Percentiles rank a stretch among this genome's conserved stretches.
Evolutionary conservation across 768 basidiomycete genomes (phyloP).

Genomic region (Leccinum barrowsii): DNA sequence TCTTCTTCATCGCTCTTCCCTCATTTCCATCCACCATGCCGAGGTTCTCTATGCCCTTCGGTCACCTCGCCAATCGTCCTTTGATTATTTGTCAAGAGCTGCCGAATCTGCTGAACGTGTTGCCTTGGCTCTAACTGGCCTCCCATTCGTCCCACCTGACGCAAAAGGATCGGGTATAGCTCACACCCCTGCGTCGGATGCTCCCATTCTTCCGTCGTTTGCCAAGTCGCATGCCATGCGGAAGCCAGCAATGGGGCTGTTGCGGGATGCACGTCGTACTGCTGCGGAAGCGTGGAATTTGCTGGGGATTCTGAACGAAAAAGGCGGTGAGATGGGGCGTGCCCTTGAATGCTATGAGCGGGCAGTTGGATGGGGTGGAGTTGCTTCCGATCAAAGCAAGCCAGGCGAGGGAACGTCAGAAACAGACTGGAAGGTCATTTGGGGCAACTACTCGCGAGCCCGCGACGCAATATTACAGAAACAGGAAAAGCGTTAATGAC

Average conservation of each 20-base stretch:
- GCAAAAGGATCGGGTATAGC: slow-evolving; percentile 33
- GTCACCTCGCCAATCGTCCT: slow-evolving; percentile 41
- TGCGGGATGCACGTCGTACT: slow-evolving; percentile 67
- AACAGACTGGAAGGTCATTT: slow-evolving; percentile 58
- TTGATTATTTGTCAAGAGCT: slow-evolving; percentile 56
- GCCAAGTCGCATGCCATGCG: slow-evolving; percentile 47
- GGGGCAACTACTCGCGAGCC: slow-evolving; percentile 56
- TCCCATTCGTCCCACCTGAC: slow-evolving; percentile 34
- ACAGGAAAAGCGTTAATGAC: slow-evolving; percentile 3
- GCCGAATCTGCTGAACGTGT: slow-evolving; percentile 69
- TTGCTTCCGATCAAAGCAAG: slow-evolving; percentile 34
- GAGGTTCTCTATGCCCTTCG: slow-evolving; percentile 60
- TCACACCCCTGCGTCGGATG: slow-evolving; percentile 37
- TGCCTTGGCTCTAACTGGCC: slow-evolving; percentile 48
- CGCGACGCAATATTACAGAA: slow-evolving; percentile 27
- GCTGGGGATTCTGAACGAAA: slow-evolving; percentile 63
- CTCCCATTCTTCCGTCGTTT: slow-evolving; percentile 43
- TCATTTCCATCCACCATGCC: slow-evolving; percentile 68
- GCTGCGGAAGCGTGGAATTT: slow-evolving; percentile 76
- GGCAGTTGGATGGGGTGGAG: slow-evolving; percentile 67
- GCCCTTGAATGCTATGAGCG: slow-evolving; percentile 66
- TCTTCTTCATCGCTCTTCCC: slow-evolving; percentile 69
- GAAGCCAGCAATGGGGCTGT: slow-evolving; percentile 51
- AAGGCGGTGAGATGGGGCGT: slow-evolving; percentile 28
- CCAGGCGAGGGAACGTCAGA: slow-evolving; percentile 54